These are phyloP conservation scores for Alternaria infectoria DNA, from an alignment of 2,329 filamentous ascomycete species.

Conservation along the genomic window DNA sequence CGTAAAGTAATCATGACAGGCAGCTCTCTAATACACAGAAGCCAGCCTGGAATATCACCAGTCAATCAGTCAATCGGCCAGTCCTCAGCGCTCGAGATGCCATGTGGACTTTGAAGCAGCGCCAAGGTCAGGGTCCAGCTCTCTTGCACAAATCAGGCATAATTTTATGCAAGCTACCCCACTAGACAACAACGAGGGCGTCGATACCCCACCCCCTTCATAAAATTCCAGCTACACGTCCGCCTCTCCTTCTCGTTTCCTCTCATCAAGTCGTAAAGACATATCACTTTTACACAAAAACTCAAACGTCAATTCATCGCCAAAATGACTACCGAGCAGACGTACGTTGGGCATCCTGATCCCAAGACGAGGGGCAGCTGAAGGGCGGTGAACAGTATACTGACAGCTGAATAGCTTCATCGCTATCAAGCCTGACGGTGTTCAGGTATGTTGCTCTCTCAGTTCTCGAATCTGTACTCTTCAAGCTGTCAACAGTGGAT, in stretches of 20 bases:
- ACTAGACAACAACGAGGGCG: constrained; percentile 16
- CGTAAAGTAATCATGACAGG: constrained; percentile 35
- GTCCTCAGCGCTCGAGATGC: constrained; percentile 12
- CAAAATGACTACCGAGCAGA: constrained; percentile 76
- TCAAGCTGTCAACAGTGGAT: background rate
- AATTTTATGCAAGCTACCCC: constrained; percentile 17
- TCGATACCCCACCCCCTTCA: constrained; percentile 33
- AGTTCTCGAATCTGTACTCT: no score
- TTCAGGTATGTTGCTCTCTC: constrained; percentile 72
- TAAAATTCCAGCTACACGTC: constrained; percentile 35
- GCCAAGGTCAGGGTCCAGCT: constrained; percentile 16
- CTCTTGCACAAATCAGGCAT: constrained; percentile 9
- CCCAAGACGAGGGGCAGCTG: background rate
- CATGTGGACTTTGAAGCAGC: constrained; percentile 21
- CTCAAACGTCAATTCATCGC: constrained; percentile 39
- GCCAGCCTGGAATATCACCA: constrained; percentile 24
- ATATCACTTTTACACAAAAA: constrained; percentile 47
- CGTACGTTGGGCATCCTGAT: constrained; percentile 63
- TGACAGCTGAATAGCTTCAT: constrained; percentile 77
- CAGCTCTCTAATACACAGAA: constrained; percentile 23
- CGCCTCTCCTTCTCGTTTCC: constrained; percentile 14
- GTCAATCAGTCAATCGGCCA: background rate
- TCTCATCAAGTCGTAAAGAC: constrained; percentile 55
- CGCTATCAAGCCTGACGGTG: constrained; percentile 99
- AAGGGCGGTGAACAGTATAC: constrained; percentile 31